Evolutionary conservation across 2,329 filamentous ascomycete species (phyloP).

Genomic region (Alternaria sp.): DNA sequence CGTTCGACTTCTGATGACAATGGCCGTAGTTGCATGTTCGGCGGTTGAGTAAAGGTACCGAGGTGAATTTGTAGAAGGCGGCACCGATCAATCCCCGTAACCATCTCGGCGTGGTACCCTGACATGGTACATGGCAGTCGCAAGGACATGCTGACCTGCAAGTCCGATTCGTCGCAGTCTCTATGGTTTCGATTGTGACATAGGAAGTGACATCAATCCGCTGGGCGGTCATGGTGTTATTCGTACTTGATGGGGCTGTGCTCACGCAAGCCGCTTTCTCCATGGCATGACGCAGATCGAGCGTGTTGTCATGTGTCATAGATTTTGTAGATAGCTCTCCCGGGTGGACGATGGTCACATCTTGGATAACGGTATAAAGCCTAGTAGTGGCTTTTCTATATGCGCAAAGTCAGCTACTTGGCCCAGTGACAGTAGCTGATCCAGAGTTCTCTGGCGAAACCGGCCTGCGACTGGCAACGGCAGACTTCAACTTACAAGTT

Average conservation of each 20-base stretch:
- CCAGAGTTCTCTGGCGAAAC: neutral
- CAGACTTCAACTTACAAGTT: neutral
- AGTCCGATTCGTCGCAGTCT: neutral
- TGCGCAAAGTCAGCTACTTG: neutral
- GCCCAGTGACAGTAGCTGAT: neutral
- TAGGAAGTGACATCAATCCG: neutral
- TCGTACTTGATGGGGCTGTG: neutral
- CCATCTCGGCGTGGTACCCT: neutral
- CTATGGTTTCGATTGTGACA: neutral
- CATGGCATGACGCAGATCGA: neutral
- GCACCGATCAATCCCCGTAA: neutral
- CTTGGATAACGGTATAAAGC: neutral
- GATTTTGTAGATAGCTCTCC: accelerated
- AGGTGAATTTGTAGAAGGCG: neutral
- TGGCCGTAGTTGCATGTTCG: neutral
- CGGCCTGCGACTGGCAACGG: too few species aligned
- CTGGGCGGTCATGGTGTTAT: neutral
- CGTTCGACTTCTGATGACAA: accelerated
- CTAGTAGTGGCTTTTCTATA: accelerated
- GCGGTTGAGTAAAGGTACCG: neutral
- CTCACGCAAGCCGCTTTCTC: neutral
- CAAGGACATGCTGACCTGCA: neutral
- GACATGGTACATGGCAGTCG: neutral
- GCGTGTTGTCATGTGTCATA: accelerated
- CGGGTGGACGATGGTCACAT: accelerated